Conservation (phyloP, 805 yeast genomes). For the Maudiozyma turicensis region DNA sequence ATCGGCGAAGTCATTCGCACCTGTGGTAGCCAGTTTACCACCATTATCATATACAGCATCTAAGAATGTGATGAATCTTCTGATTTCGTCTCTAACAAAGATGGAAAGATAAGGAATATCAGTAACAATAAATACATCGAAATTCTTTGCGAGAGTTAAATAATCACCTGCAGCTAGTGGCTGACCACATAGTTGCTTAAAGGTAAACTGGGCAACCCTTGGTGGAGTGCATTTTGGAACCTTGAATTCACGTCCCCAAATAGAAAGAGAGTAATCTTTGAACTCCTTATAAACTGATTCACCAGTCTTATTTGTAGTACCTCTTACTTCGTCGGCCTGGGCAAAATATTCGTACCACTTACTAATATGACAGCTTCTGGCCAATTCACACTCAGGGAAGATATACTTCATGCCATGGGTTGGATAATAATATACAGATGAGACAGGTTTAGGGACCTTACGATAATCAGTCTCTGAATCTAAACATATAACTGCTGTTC, state of each 20-base stretch:
- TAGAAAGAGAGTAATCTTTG: conserved; percentile 34
- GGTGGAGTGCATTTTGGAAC: conserved; percentile 75
- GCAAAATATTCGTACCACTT: conserved; percentile 77
- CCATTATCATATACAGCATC: conserved; percentile 94
- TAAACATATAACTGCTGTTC: conserved; percentile 67
- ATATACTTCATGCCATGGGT: conserved; percentile 47
- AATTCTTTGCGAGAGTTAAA: conserved; percentile 66
- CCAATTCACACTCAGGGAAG: conserved; percentile 40
- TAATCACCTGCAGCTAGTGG: conserved; percentile 94
- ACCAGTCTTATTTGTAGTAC: background rate
- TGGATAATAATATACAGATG: conserved; percentile 72
- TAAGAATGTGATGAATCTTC: conserved; percentile 87
- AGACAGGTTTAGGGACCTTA: conserved; percentile 72
- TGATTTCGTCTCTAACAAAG: conserved; percentile 69
- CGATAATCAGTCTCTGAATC: conserved; percentile 93
- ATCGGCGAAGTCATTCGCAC: conserved; percentile 74
- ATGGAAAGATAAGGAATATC: conserved; percentile 84
- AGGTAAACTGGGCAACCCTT: conserved; percentile 81
- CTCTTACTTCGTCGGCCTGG: conserved; percentile 34
- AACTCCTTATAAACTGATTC: conserved; percentile 8
- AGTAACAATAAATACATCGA: conserved; percentile 73
- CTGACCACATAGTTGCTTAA: conserved; percentile 74
- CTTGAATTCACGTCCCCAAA: conserved; percentile 80
- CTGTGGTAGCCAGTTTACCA: conserved; percentile 79
- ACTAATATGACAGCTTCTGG: conserved; percentile 51